Base-by-base conservation (phyloP, 2,329 filamentous ascomycete genomes). In the Capronia americana region DNA sequence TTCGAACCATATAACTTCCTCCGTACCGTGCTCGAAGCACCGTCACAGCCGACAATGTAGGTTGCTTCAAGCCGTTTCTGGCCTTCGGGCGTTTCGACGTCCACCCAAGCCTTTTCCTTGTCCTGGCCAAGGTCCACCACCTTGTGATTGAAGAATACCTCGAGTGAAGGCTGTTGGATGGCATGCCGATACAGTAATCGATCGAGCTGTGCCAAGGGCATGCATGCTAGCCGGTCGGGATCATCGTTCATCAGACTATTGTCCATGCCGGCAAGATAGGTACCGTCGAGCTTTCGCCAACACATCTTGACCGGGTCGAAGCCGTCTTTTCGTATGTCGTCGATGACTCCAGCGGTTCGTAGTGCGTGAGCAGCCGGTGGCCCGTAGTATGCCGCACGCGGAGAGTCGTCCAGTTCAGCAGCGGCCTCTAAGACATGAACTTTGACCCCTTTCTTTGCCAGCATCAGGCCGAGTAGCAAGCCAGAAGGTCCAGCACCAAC, bases 351-450 rank as follows among this genome's bases (percentile, higher is more conserved):
- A 0, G 87, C 87, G 23, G 85, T 82, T 50, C 79, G 73, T 57
- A 90, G 81, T 66, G 87, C 86, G 34, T 83, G 84, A 44, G 86
- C 82, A 1, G 86, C 87, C 0, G 86, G 81, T 0, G 85, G 81
- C 2, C 84, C 86, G 73, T 89, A 89, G 75, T 89, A 86, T 6
- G 87, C 85, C 20, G 88, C 88, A 26, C 87, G 85, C 0, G 87
- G 87, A 66, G 86, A 85, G 63, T 84, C 79, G 76, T 88, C 85
- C 51, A 89, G 79, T 63, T 83, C 78, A 28, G 80, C 74, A 2
- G 83, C 80, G 2, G 83, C 83, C 71, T 90, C 87, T 61, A 90
- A 78, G 10, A 78, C 26, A n/a, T 74, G 71, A 28, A 77, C 75
- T 46, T 69, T 59, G 59, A 77, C 71, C 3, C 76, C 75, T 62